Conservation (phyloP, 1,284 basidiomycete genomes). For the Ustilago crameri region DNA sequence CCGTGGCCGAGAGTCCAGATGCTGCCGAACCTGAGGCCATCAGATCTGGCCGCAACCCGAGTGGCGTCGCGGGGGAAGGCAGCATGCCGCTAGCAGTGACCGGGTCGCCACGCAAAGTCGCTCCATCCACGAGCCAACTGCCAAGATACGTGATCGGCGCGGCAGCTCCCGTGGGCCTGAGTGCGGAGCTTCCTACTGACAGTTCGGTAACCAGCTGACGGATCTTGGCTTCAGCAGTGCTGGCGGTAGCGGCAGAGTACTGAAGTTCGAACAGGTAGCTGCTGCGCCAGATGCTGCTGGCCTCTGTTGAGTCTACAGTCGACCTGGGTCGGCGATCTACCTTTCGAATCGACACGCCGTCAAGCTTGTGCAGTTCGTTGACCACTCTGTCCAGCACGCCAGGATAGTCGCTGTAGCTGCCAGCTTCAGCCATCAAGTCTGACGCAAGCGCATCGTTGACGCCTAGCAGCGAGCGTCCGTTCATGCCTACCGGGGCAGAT, state of each 20-base stretch:
- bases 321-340: slow-evolving; percentile 39
- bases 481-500: slow-evolving; percentile 7
- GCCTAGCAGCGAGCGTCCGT: slow-evolving; percentile 27
- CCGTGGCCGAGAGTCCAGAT: slow-evolving; percentile 7
- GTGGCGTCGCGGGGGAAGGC: neutral
- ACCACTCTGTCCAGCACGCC: slow-evolving; percentile 18
- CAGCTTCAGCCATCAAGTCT: slow-evolving; percentile 23
- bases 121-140: slow-evolving; percentile 42
- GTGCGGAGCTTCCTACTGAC: slow-evolving; percentile 17
- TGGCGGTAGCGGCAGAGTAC: slow-evolving; percentile 20
- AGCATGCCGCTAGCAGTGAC: neutral
- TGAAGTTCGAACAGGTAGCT: slow-evolving; percentile 47
- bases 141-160: slow-evolving; percentile 24
- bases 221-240: slow-evolving; percentile 16
- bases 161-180: slow-evolving; percentile 2
- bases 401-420: slow-evolving; percentile 8
- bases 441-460: slow-evolving; percentile 28
- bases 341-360: slow-evolving; percentile 34
- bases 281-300: slow-evolving; percentile 35
- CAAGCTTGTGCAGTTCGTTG: slow-evolving; percentile 11
- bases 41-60: neutral
- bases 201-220: slow-evolving; percentile 26
- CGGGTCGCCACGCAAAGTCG: slow-evolving; percentile 14
- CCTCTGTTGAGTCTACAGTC: neutral
- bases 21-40: slow-evolving; percentile 1